These are phyloP conservation scores for Plectosphaerella sp. DNA, from an alignment of 2,329 filamentous ascomycete species.

Conservation along the genomic window DNA sequence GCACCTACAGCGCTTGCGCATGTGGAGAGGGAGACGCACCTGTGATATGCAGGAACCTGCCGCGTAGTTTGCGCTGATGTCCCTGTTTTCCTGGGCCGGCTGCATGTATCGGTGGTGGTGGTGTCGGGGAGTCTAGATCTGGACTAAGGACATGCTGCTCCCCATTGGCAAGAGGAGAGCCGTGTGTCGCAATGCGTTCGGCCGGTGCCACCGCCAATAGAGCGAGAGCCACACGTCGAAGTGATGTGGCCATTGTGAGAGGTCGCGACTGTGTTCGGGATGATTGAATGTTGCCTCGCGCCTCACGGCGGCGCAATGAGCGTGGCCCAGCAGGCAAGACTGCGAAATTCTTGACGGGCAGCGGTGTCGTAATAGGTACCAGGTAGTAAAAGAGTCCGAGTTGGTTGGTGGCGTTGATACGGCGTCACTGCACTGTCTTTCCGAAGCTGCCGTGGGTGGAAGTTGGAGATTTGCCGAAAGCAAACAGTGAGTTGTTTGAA, in stretches of 20 bases:
- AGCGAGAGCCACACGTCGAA: background rate
- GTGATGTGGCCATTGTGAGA: background rate
- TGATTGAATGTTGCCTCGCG: no score
- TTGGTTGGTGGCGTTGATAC: no score
- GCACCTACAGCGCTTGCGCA: background rate
- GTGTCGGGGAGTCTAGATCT: background rate
- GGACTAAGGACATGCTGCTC: conserved; percentile 9
- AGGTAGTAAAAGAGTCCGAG: no score
- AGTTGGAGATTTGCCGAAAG: no score
- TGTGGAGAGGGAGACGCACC: conserved; percentile 46
- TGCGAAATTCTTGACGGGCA: no score
- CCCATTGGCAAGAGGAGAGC: conserved; percentile 9
- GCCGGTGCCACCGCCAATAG: background rate
- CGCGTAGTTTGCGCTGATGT: conserved; percentile 50
- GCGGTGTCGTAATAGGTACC: no score
- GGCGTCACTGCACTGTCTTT: no score
- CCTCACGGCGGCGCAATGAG: no score
- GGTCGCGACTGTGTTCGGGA: no score
- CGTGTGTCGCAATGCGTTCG: background rate
- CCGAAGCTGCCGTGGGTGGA: no score
- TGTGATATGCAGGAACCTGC: conserved; percentile 84
- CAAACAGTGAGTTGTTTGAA: no score
- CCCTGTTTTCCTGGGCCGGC: conserved; percentile 1
- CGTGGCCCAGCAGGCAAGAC: no score
- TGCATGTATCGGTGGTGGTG: background rate